Evolutionary conservation across 768 basidiomycete species (phyloP), one percentile per base, ranked within the genome.

Genomic region (Lyophyllum atratum): DNA sequence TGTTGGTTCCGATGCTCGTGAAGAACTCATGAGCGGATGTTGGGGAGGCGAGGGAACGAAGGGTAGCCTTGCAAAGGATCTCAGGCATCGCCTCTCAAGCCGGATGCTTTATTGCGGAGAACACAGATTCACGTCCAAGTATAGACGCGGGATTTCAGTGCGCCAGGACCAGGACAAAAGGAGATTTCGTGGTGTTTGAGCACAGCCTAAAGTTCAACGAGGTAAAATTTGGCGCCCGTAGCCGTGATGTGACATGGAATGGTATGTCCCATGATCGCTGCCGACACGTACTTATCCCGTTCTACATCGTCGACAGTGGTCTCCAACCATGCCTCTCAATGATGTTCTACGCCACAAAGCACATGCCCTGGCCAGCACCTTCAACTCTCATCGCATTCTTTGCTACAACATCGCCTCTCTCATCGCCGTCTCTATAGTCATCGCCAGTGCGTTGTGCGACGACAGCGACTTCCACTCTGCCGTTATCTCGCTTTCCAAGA

Each of bases 391-490:
- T 70, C 78, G 89, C 52, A 72, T 94, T 50, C 69, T 88, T 25
- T 68, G 92, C 44, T 97, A 98, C 67, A 76, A 80, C 29, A 54
- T 85, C 12, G 65, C 87, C 55, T 95, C 93, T 26, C 74, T 85
- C 47, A 60, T 85, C 25, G 85, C 92, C 0, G 85, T 95, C 39
- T 82, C 81, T 0, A 85, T 83, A 19, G 89, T 91, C 25, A 80
- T 98, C 58, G 73, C 81, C 48, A 92, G 89, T 71, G 94, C 94
- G 11, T 81, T 94, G 67, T 83, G 86, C 65, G 86, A 82, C 52
- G 82, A 95, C 65, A 87, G 86, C 66, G 97, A 95, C 76, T 98
- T 98, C 75, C 98, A 95, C 70, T 89, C 95, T 15, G 89, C 96
- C 3, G 85, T 92, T 29, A 93, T 99, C 2, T 90, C 88, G 67